Conservation (phyloP, 306 rosid genomes). For the Mucuna pruriens region DNA sequence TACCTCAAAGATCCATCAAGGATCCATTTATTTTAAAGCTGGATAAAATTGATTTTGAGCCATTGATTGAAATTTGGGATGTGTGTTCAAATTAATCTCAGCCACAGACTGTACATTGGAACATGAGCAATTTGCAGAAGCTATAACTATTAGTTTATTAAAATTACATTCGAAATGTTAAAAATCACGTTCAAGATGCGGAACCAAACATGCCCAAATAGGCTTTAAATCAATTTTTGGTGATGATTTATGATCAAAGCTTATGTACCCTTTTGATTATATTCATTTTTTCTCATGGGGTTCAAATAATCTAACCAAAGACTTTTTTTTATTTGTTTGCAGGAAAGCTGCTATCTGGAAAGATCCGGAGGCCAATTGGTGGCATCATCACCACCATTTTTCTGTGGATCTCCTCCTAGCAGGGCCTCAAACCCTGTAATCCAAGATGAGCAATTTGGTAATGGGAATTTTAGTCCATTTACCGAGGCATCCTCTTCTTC, state of each 20-base stretch:
- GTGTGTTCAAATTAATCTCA: background rate
- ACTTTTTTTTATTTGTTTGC: background rate
- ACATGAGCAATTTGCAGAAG: too few relatives aligned
- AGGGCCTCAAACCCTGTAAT: conserved; percentile 84
- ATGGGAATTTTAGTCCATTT: conserved; percentile 46
- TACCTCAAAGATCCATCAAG: background rate
- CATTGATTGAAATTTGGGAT: background rate
- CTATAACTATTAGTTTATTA: too few relatives aligned
- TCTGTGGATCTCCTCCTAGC: conserved; percentile 93
- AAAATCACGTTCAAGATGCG: too few relatives aligned
- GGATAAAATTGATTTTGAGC: background rate
- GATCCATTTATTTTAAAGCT: background rate
- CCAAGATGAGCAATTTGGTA: conserved; percentile 83
- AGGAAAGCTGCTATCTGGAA: conserved; percentile 51
- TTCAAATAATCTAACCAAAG: background rate
- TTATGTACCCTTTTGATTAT: conserved; percentile 8
- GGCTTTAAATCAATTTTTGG: background rate
- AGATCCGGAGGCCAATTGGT: conserved; percentile 47
- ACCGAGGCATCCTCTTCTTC: conserved; percentile 51
- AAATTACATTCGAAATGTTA: too few relatives aligned
- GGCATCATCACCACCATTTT: conserved; percentile 68
- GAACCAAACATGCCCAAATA: too few relatives aligned
- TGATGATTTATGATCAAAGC: conserved; percentile 13
- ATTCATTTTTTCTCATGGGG: background rate
- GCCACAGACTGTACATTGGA: background rate